A percentile compares a stretch with the other conserved stretches of the same genome.
Evolutionary conservation across 2,329 filamentous ascomycete species (phyloP).

Genomic region (Fusarium oxysporum): DNA sequence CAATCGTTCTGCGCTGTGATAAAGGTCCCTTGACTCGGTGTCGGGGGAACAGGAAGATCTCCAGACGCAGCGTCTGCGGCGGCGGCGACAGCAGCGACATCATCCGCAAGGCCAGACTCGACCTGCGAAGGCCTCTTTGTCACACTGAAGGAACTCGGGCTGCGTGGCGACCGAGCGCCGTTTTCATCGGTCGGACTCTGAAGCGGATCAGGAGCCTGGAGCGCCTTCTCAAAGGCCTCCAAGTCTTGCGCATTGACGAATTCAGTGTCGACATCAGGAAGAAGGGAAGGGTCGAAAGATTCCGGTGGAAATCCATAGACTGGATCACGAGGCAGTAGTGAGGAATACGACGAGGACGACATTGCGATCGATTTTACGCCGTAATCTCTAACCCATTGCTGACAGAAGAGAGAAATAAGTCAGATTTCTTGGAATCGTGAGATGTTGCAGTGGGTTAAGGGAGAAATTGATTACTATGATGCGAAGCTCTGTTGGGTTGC

Average conservation of each 20-base stretch:
- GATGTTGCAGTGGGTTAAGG: slow-evolving; percentile 13
- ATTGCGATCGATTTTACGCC: slow-evolving; percentile 31
- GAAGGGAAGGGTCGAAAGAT: slow-evolving; percentile 73
- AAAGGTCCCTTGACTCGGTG: slow-evolving; percentile 62
- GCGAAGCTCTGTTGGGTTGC: slow-evolving; percentile 36
- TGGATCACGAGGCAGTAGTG: slow-evolving; percentile 43
- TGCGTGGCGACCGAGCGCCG: slow-evolving; percentile 57
- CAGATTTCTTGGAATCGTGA: background rate
- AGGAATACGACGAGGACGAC: slow-evolving; percentile 40
- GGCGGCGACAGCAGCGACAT: slow-evolving; percentile 52
- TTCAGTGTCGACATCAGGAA: slow-evolving; percentile 84
- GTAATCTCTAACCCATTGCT: slow-evolving; percentile 33
- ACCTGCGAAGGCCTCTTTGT: slow-evolving; percentile 56
- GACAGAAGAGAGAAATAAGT: background rate
- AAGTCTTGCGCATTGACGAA: slow-evolving; percentile 81
- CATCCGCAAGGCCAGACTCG: slow-evolving; percentile 47
- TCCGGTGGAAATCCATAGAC: slow-evolving; percentile 69
- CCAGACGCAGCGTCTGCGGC: slow-evolving; percentile 55
- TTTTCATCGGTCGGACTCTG: slow-evolving; percentile 69
- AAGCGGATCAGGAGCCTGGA: slow-evolving; percentile 82
- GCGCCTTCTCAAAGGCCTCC: slow-evolving; percentile 81
- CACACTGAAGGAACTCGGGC: slow-evolving; percentile 55
- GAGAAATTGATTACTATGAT: slow-evolving; percentile 26
- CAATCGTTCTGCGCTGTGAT: slow-evolving; percentile 96
- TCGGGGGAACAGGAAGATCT: slow-evolving; percentile 44